phyloP scores from a whole-genome alignment of 345 rosid genomes.

The Acer saccharum region DNA sequence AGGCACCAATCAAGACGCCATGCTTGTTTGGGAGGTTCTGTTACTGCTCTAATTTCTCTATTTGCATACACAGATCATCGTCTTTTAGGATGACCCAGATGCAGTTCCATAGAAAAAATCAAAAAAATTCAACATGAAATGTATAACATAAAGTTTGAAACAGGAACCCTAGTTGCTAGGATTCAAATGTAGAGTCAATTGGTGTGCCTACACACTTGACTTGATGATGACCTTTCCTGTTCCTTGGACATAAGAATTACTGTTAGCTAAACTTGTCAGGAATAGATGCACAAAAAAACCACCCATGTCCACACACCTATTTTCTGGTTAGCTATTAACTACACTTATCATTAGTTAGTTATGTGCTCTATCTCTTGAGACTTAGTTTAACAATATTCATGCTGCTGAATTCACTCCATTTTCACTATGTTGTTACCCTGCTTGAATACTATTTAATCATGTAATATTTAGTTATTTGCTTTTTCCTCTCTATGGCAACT shows the following conservation, averaged over 20 bases:
- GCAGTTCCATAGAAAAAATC: background rate
- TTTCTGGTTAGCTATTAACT: background rate
- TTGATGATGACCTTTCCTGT: background rate
- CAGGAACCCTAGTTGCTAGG: background rate
- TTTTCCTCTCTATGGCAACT: slow-evolving; percentile 2
- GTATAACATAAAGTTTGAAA: background rate
- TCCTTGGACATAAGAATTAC: background rate
- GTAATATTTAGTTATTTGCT: slow-evolving; percentile 5
- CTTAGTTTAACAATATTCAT: background rate
- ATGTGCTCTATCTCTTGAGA: background rate
- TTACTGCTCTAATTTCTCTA: slow-evolving; percentile 20
- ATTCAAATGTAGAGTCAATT: background rate
- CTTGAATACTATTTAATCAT: background rate
- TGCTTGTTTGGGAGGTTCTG: slow-evolving; percentile 90
- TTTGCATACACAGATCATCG: background rate
- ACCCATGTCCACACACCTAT: too few species aligned
- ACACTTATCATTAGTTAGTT: background rate
- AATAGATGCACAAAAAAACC: background rate
- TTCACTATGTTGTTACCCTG: background rate
- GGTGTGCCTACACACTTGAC: background rate
- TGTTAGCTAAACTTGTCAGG: background rate
- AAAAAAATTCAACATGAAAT: too few species aligned
- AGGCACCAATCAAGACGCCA: slow-evolving; percentile 97
- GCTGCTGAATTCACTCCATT: background rate
- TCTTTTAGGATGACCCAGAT: background rate